Percentiles rank a stretch among this genome's conserved stretches.
phyloP scores from a whole-genome alignment of 176 grass and related monocot genomes.

The Zea mays region Zm-B73-REFERENCE-NAM-5.0 NC_050096.1:96439501-96440000 shows the following conservation, averaged over 20 bases:
- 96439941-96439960: neutral
- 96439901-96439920: neutral
- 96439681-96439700: slow-evolving; percentile 15
- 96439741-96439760: neutral
- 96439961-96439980: too few relatives aligned
- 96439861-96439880: neutral
- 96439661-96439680: neutral
- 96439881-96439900: neutral
- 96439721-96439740: neutral
- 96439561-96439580: neutral
- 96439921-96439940: neutral
- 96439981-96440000: too few relatives aligned
- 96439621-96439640: neutral
- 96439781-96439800: neutral
- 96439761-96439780: slow-evolving; percentile 11
- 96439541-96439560: neutral
- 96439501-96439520: neutral
- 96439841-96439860: neutral
- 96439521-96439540: neutral
- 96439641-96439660: neutral
- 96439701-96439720: neutral
- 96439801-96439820: neutral
- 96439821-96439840: neutral
- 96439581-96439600: neutral
- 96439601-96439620: slow-evolving; percentile 11